Evolutionary conservation across 768 basidiomycete genomes (phyloP), one percentile per base, ranked within the genome.

Genomic region (Fomitopsis pulvina): DNA sequence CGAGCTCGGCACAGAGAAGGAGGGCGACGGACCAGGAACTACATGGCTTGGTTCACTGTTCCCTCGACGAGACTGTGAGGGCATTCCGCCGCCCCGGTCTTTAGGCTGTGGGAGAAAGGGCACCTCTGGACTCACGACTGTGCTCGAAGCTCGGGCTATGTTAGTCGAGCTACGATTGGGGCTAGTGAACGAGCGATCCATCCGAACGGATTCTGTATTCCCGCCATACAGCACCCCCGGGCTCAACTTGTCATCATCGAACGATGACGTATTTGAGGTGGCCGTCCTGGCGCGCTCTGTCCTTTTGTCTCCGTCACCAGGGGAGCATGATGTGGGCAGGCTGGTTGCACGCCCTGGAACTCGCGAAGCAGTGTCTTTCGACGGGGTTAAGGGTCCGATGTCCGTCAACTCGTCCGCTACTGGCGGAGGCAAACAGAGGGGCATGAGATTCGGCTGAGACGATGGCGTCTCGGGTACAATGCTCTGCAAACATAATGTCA

Each of bases 401-500:
- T 10, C 20, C 41, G 25, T 20, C 14, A 22, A 20, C 6, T 42
- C 26, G 21, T 10, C 41, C 9, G 9, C 20, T 5, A 42, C 14
- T 4, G 22, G 41, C 4, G 3, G 6, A 20, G 41, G 9, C 16
- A 42, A 5, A 27, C 9, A 22, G 26, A 22, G 4, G 20, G 41
- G 18, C 18, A 4, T 9, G 39, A 4, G 20, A 10, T 4, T 12
- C 7, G 25, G 41, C 20, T 27, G 43, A 12, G 30, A 6, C 8
- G 25, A 26, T 10, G 37, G 47, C 14, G 47, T 40, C 16, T 48
- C 47, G 18, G 47, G 47, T 18, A 48, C 40, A 40, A 48, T 18
- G 14, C 26, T 41, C 47, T 48, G 38, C 8, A n/a, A 11, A 39
- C 20, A 26, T 41, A 6, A 3, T 7, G n/a, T 7, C 37, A 41